Conservation (phyloP, 306 rosid genomes). For the Quercus ilex region DNA sequence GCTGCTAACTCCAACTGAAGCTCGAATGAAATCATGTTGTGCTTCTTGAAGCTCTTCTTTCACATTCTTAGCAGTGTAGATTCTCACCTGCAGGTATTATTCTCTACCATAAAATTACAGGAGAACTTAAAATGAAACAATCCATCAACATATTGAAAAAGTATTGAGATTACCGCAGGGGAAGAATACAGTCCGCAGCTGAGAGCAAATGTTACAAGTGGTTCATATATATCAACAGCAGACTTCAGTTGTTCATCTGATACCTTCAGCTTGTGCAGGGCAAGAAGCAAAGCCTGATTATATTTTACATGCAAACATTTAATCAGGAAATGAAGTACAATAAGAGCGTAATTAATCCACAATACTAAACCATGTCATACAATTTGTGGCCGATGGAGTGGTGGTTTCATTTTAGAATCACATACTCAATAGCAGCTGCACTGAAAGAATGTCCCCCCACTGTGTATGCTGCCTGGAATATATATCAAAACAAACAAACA, state of each 20-base stretch:
- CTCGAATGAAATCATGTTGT: constrained; percentile 61
- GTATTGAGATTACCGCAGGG: constrained; percentile 52
- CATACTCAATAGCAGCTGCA: constrained; percentile 66
- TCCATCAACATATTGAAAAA: background rate
- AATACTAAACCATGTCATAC: constrained; percentile 31
- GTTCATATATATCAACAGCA: constrained; percentile 46
- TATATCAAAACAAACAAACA: background rate
- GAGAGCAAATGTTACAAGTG: constrained; percentile 55
- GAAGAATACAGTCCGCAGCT: constrained; percentile 75
- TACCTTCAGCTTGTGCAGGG: constrained; percentile 66
- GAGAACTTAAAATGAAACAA: background rate
- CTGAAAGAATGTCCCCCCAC: constrained; percentile 72
- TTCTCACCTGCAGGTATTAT: constrained; percentile 42
- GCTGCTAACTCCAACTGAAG: constrained; percentile 65
- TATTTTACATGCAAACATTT: constrained; percentile 10
- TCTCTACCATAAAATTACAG: background rate
- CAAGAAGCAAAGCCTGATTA: constrained; percentile 73
- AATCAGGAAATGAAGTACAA: constrained; percentile 11
- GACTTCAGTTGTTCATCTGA: constrained; percentile 60
- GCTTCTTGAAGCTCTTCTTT: constrained; percentile 66
- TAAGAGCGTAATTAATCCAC: background rate
- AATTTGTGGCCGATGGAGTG: constrained; percentile 75
- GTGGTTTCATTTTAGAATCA: constrained; percentile 69
- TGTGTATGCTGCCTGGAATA: constrained; percentile 61
- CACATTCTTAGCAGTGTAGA: constrained; percentile 52